Base-by-base conservation (phyloP, 345 rosid genomes). In the Combretum micranthum region DNA sequence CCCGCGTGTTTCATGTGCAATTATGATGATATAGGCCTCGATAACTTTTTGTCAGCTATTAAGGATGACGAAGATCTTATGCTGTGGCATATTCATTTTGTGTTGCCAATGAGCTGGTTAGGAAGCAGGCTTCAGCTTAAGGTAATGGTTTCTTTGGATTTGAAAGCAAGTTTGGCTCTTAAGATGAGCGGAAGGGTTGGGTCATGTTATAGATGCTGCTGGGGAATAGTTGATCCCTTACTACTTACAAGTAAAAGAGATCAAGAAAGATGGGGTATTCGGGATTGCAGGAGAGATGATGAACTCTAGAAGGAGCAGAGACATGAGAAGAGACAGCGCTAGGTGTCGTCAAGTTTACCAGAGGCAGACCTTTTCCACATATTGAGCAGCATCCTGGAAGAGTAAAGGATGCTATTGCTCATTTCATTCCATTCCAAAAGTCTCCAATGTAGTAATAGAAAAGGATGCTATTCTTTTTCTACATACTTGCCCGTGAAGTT, bases 141-240 rank as follows among this genome's bases (percentile, higher is more conserved):
- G 51, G 73, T 79, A 49, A 81, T 84, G 87, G 83, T 71, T 22
- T 69, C 82, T 63, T 71, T 84, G 83, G 87, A 78, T 1, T 75
- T 70, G 21, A 81, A 75, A 62, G 87, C 90, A n/a, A 75, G 77
- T 69, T 57, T 66, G 15, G 90, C 85, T 10, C 66, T 84, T 13
- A 64, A 64, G 62, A 66, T 9, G 32, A 58, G 26, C 17, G 23
- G 15, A 4, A 44, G 47, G 2, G 12, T 42, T 8, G 25, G 17
- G 2, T 42, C 13, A 47, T 53, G 50, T 9, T 57, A 65, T 13
- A 59, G 72, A 13, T 47, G 61, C 43, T 50, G 68, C 42, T 6
- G 22, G 37, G 63, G 22, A 14, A 59, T 39, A 48, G 49, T 45
- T 46, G 69, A 70, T 53, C 56, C 56, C 16, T 16, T 39, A 44